Percentiles rank a stretch among this genome's conserved stretches.
phyloP scores from a whole-genome alignment of 306 rosid species.

The Prunus salicina region DNA sequence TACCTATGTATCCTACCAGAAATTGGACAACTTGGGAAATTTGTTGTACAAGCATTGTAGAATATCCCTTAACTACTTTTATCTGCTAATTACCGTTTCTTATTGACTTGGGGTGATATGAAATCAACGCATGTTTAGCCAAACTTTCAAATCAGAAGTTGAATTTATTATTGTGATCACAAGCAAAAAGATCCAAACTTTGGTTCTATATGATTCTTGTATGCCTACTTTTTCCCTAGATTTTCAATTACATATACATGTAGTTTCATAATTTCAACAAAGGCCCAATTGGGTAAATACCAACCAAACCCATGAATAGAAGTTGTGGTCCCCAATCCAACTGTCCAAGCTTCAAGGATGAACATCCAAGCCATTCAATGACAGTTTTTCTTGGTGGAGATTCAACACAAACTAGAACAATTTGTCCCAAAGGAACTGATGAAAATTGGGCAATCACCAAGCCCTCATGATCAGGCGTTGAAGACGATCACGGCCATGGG shows the following conservation, averaged over 20 bases:
- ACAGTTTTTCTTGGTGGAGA: constrained; percentile 3
- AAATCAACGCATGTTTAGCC: background rate
- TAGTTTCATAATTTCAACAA: too few species aligned
- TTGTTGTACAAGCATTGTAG: constrained; percentile 12
- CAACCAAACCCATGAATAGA: background rate
- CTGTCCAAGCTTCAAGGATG: background rate
- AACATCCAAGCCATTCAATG: background rate
- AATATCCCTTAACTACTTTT: background rate
- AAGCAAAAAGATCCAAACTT: background rate
- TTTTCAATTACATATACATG: background rate
- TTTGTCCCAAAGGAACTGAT: background rate
- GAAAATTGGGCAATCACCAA: background rate
- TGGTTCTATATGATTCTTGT: background rate
- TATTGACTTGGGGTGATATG: background rate
- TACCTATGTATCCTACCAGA: background rate
- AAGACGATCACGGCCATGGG: constrained; percentile 22
- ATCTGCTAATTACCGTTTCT: background rate
- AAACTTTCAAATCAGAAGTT: background rate
- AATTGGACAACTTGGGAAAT: background rate
- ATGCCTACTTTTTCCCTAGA: background rate
- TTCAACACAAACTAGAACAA: background rate
- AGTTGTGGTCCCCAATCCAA: background rate
- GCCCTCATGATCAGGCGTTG: constrained; percentile 18
- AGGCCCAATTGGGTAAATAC: background rate
- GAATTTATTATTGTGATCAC: background rate